Evolutionary conservation across 2,329 filamentous ascomycete genomes (phyloP).

Genomic region (Colletotrichum orchidophilum): DNA sequence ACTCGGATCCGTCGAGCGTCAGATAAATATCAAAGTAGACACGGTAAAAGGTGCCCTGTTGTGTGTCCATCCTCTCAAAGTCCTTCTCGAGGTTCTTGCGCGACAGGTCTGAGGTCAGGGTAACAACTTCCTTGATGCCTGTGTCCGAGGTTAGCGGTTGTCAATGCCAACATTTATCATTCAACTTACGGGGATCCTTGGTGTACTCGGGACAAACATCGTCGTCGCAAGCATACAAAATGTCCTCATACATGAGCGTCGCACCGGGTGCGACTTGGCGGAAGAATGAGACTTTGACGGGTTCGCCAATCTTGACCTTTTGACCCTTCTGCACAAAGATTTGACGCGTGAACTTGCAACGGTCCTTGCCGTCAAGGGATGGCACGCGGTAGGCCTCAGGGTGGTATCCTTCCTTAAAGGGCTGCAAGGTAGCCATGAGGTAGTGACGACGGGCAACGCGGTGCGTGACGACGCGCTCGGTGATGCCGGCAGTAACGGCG

Average conservation of each 20-base stretch:
- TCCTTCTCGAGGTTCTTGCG: slow-evolving; percentile 99
- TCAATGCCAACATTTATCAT: too few species aligned
- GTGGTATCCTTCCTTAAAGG: slow-evolving; percentile 98
- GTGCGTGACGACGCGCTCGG: slow-evolving; percentile 94
- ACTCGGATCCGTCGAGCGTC: slow-evolving; percentile 95
- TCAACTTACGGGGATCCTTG: slow-evolving; percentile 93
- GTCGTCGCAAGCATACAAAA: slow-evolving; percentile 96
- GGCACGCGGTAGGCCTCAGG: slow-evolving; percentile 98
- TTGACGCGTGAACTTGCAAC: slow-evolving; percentile 98
- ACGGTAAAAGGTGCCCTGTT: slow-evolving; percentile 94
- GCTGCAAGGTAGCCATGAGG: slow-evolving; percentile 98
- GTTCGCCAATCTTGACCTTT: slow-evolving; percentile 98
- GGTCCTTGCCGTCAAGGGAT: slow-evolving; percentile 94
- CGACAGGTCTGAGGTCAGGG: slow-evolving; percentile 94
- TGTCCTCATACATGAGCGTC: slow-evolving; percentile 99
- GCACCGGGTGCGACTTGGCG: slow-evolving; percentile 96
- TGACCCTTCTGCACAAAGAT: slow-evolving; percentile 99
- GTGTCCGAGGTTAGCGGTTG: slow-evolving; percentile 40
- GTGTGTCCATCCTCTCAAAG: slow-evolving; percentile 99
- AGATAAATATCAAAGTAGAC: slow-evolving; percentile 85
- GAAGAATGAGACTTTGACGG: slow-evolving; percentile 99
- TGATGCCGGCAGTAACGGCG: slow-evolving; percentile 96
- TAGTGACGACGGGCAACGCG: slow-evolving; percentile 98
- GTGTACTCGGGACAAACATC: slow-evolving; percentile 99
- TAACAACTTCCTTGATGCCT: slow-evolving; percentile 99